Evolutionary conservation across 306 rosid species (phyloP), one percentile per base, ranked within the genome.

Genomic region (Trichosanthes cucumerina): DNA sequence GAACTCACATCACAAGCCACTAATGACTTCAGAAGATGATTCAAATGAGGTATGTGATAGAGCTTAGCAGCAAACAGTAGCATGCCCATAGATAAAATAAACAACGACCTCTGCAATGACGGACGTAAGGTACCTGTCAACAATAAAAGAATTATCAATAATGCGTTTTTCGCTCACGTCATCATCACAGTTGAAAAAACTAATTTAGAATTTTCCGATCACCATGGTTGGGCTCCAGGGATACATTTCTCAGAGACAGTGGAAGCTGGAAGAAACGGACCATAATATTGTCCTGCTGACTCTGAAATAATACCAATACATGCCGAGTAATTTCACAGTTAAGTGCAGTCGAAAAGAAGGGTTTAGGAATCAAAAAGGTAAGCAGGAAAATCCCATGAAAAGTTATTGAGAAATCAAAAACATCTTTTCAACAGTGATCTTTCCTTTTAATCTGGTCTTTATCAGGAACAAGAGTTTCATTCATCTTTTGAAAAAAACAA

Each of bases 251-350:
- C 79, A 96, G 93, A 82, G 99, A 90, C 4, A 96, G 80, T 66
- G 91, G 93, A 89, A 92, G 88, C 84, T 92, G 99, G 83, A 96
- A 87, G 87, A 89, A 85, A 64, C 90, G 90, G 78, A 92, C 86
- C 74, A 86, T 80, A 62, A 90, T 81, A 84, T 80, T 87, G 83
- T 89, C 95, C 52, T 85, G 87, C 75, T 84, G 86, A 83, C 88
- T 91, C 99, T 96, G 97, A 82, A n/a, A n/a, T n/a, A n/a, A n/a
- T n/a, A 86, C 64, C 49, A 60, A 69, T 12, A 49, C 46, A 82
- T 39, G 82, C 18, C 50, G 76, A 65, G 6, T 70, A 76, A 70
- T 78, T 43, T 78, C 49, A 28, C 8, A 46, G 58, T 43, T 36
- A 41, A 64, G 12, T 75, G 26, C 34, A n/a, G 21, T 26, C 15